phyloP scores from a whole-genome alignment of 1,284 basidiomycete genomes.

The Tylopilus sp. region DNA sequence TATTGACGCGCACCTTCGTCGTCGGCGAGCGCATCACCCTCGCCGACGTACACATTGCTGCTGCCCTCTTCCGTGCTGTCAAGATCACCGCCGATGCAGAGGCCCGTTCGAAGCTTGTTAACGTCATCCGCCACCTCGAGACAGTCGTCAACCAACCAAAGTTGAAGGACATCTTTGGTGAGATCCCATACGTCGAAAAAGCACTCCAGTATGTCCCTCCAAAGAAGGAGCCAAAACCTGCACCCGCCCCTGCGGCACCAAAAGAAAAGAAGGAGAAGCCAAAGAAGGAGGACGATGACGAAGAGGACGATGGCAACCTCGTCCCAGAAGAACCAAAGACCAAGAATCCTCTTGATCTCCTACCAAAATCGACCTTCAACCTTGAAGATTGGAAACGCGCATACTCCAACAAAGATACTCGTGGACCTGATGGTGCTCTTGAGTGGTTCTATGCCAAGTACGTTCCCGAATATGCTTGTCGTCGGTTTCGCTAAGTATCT shows the following conservation, averaged over 20 bases:
- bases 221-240: slow-evolving; percentile 58
- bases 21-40: slow-evolving; percentile 93
- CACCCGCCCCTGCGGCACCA: slow-evolving; percentile 42
- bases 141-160: slow-evolving; percentile 83
- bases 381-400: slow-evolving; percentile 98
- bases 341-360: slow-evolving; percentile 92
- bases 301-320: slow-evolving; percentile 67
- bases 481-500: slow-evolving; percentile 23
- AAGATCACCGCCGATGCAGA: slow-evolving; percentile 60
- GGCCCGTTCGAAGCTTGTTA: slow-evolving; percentile 67
- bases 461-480: slow-evolving; percentile 24
- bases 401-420: slow-evolving; percentile 97
- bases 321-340: slow-evolving; percentile 68
- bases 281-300: slow-evolving; percentile 60
- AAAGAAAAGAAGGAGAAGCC: slow-evolving; percentile 59
- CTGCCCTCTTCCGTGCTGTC: slow-evolving; percentile 53
- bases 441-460: slow-evolving; percentile 93
- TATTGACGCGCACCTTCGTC: slow-evolving; percentile 83
- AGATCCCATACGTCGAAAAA: slow-evolving; percentile 68
- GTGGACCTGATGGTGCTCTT: slow-evolving; percentile 67
- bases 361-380: slow-evolving; percentile 91
- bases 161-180: slow-evolving; percentile 66
- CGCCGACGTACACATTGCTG: slow-evolving; percentile 80
- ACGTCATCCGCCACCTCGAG: slow-evolving; percentile 81
- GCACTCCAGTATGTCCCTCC: slow-evolving; percentile 72